These are phyloP conservation scores for Hymenoscyphus infarciens DNA, from an alignment of 2,329 filamentous ascomycete genomes.

Conservation along the genomic window DNA sequence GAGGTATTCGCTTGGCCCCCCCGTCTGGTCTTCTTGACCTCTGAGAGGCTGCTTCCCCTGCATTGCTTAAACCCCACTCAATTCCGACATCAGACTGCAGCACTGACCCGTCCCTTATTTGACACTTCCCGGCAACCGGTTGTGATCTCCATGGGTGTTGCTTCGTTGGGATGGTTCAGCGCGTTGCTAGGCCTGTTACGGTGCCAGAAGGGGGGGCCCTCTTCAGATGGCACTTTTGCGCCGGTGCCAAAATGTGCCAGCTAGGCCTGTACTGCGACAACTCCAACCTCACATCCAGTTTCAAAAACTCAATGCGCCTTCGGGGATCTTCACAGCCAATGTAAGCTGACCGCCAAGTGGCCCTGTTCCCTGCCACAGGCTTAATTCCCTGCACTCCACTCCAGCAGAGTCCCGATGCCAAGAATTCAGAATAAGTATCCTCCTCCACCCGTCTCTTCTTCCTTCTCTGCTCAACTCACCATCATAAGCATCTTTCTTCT, in stretches of 20 bases:
- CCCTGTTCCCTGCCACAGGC: neutral
- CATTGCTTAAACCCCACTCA: too few relatives aligned
- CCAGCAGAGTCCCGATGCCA: constrained; percentile 26
- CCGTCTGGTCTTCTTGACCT: too few relatives aligned
- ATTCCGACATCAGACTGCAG: too few relatives aligned
- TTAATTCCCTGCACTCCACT: neutral
- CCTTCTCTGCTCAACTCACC: constrained; percentile 18
- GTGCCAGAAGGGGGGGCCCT: constrained; percentile 7
- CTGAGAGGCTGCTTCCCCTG: too few relatives aligned
- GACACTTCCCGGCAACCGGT: too few relatives aligned
- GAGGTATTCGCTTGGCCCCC: too few relatives aligned
- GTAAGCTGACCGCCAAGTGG: constrained; percentile 7
- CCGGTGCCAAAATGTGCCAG: neutral
- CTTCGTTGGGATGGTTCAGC: constrained; percentile 10
- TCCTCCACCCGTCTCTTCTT: constrained; percentile 16
- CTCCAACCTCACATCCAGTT: constrained; percentile 32
- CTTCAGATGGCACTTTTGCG: constrained; percentile 26
- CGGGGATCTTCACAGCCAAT: constrained; percentile 32
- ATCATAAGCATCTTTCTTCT: constrained; percentile 20
- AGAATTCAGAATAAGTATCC: constrained; percentile 34
- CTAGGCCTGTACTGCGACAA: constrained; percentile 24
- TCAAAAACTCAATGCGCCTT: constrained; percentile 31
- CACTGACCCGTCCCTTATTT: too few relatives aligned
- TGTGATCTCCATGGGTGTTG: neutral
- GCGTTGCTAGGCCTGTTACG: too few relatives aligned